Evolutionary conservation across 2,329 filamentous ascomycete genomes (phyloP), one percentile per base, ranked within the genome.

Genomic region (Pestalotiopsis sp.): DNA sequence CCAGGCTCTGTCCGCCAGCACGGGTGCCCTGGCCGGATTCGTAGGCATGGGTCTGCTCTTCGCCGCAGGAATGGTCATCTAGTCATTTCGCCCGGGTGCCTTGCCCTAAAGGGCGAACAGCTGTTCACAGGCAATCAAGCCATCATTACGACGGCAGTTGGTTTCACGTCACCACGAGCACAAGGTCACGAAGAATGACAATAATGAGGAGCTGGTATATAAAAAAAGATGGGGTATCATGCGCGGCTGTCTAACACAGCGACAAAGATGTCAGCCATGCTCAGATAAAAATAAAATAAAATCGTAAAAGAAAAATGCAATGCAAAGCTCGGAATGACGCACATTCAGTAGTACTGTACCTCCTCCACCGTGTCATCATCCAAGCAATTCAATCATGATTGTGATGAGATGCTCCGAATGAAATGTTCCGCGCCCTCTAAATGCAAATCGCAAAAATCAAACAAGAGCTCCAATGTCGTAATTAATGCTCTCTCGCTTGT

Each of bases 41-140:
- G 77, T 79, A 20, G 82, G 76, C 10, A 69, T 86, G 59, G 77
- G 79, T 17, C 72, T 78, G 67, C 72, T 73, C 4, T 81, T 84
- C 67, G 78, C 75, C 30, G 72, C 78, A 48, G 80, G 78, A 6
- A 68, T 83, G 69, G 76, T 76, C n/a, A 20, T 61, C 2, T 61
- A 39, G 44, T n/a, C 44, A n/a, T 3, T 17, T 20, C 14, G 44
- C 20, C 9, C 13, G 44, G 2, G 20, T 5, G 9, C 20, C 1
- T 1, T 52, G 1, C 44, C 14, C 14, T 52, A 7, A 52, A 52
- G 14, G 11, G 14, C 6, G 20, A 5, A 17, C 17, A 17, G 6
- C 11, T 52, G 44, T 5, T 14, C 44, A 3, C 44, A n/a, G 11
- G 20, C n/a, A 22, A 3, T 26, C 14, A 35, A 35, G 11, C 24